phyloP scores from a whole-genome alignment of 2,329 filamentous ascomycete species.

The Incumbomyces lentus region DNA sequence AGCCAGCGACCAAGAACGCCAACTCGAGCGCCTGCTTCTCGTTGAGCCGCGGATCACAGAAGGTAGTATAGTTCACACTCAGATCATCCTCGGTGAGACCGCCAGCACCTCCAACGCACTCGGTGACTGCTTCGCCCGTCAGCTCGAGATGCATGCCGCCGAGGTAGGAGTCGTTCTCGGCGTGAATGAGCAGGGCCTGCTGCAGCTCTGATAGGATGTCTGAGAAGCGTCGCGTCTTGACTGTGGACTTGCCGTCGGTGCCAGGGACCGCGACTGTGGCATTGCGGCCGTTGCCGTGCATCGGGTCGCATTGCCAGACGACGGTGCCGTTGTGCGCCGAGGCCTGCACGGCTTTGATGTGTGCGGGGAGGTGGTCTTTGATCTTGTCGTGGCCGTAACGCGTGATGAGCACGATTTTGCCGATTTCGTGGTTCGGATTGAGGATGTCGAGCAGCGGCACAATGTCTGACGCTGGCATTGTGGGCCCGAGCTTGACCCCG shows the following conservation, averaged over 20 bases:
- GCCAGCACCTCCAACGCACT: conserved; percentile 85
- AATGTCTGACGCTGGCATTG: conserved; percentile 66
- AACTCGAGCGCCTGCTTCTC: conserved; percentile 96
- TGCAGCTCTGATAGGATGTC: conserved; percentile 83
- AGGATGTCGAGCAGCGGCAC: conserved; percentile 70
- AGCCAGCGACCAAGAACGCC: conserved; percentile 83
- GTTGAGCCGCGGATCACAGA: conserved; percentile 89
- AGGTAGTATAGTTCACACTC: conserved; percentile 84
- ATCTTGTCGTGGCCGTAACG: conserved; percentile 80
- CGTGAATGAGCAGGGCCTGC: conserved; percentile 74
- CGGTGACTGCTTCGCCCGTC: conserved; percentile 90
- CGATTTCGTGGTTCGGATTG: conserved; percentile 70
- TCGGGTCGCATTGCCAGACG: conserved; percentile 97
- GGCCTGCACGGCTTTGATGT: conserved; percentile 79
- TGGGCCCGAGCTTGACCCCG: conserved; percentile 89
- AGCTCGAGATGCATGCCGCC: conserved; percentile 92
- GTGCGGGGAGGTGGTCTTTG: conserved; percentile 60
- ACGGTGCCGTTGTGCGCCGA: conserved; percentile 56
- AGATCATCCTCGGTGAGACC: conserved; percentile 80
- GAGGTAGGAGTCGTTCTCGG: conserved; percentile 70
- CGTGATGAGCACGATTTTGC: conserved; percentile 93
- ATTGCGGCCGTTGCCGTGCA: conserved; percentile 71
- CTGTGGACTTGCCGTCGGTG: conserved; percentile 56
- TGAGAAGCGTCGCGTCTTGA: conserved; percentile 87
- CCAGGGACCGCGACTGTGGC: conserved; percentile 14